Evolutionary conservation across 768 basidiomycete species (phyloP), one percentile per base, ranked within the genome.

Genomic region (Lentinula aciculospora): DNA sequence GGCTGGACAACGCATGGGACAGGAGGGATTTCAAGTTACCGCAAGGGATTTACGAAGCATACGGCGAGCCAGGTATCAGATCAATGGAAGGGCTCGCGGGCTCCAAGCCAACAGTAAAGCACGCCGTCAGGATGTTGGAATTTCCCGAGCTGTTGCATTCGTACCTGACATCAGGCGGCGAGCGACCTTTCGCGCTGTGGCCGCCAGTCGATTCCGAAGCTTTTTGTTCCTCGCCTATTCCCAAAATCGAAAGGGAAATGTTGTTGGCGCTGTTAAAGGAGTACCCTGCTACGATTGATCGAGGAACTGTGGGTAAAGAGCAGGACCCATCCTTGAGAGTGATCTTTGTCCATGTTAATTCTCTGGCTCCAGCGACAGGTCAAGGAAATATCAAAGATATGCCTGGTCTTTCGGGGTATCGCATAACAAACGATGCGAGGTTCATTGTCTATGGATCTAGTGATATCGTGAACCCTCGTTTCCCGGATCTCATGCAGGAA

Each of bases 381-480:
- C 9, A 17, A 7, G 51, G 51, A 36, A 48, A 57, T 36, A 59
- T 91, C 8, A 72, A 78, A 58, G 73, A 72, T 12, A 65, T 89
- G 29, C 79, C 82, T 2, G 71, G 68, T 3, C 67, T 89, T 31
- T 74, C 72, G 9, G 74, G 79, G 28, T 75, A 82, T 53, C 69
- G 81, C 15, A 9, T 10, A 27, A 75, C 78, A 21, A 67, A 69
- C 3, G 76, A 81, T 39, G 64, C 81, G 6, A 82, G 79, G 32
- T 89, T 90, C 62, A 82, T 83, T 65, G 80, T 80, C 0, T 92
- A 85, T 70, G 89, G 89, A 0, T 81, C 84, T 10, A 81, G 88
- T 67, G 68, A 79, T 28, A 74, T 66, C 17, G 69, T 87, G 13
- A 68, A 75, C n/a, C 76, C 74, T 66, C 73, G 5, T 69, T 74